A percentile compares a stretch with the other conserved stretches of the same genome.
These are phyloP conservation scores for Tuber calosporum DNA, from an alignment of 495 filamentous ascomycete species.

Conservation along the genomic window DNA sequence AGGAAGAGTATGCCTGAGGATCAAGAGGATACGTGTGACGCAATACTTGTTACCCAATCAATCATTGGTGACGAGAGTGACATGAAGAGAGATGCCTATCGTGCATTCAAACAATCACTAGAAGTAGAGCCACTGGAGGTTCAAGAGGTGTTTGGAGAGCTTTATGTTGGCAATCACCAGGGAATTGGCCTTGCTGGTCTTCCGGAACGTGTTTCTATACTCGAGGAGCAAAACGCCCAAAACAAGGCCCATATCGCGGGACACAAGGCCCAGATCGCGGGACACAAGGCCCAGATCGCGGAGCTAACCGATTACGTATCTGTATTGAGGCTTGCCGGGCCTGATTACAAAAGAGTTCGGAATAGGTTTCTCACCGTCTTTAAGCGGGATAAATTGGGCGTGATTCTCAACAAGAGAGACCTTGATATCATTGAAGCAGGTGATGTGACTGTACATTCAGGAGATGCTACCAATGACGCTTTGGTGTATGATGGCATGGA, in stretches of 20 bases:
- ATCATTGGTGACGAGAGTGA: constrained; percentile 2
- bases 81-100: constrained; percentile 10
- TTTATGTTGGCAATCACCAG: constrained; percentile 12
- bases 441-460: background rate
- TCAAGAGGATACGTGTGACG: constrained; percentile 16
- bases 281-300: background rate
- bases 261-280: background rate
- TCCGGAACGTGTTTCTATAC: background rate
- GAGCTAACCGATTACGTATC: background rate
- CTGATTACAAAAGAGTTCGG: background rate
- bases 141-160: constrained; percentile 9
- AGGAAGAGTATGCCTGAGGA: background rate
- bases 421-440: background rate
- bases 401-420: background rate
- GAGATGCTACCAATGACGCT: background rate
- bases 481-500: background rate
- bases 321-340: background rate
- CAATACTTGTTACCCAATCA: constrained; percentile 19
- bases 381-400: background rate
- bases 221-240: background rate
- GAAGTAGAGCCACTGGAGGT: constrained; percentile 14
- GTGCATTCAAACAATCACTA: constrained; percentile 12
- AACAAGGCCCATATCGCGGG: background rate
- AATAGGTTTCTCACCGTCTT: background rate
- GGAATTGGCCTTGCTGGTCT: constrained; percentile 8